phyloP scores from a whole-genome alignment of 1,284 basidiomycete species.

The Cryptococcus wingfieldii region DNA sequence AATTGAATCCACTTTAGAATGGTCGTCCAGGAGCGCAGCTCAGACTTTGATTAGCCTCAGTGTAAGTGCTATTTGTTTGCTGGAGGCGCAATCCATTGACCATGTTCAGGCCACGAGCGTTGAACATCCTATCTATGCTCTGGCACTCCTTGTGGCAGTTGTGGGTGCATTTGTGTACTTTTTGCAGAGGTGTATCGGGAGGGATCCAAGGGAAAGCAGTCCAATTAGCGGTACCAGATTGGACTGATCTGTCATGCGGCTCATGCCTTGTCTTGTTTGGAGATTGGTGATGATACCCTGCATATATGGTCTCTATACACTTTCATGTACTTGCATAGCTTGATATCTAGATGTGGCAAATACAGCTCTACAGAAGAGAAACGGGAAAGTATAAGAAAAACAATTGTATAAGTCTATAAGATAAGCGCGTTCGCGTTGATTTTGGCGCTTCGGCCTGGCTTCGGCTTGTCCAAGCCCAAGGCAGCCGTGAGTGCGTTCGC shows the following conservation, averaged over 20 bases:
- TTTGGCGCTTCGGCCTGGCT: no score
- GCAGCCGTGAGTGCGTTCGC: not conserved
- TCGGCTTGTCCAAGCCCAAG: not conserved
- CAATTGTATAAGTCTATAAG: no score
- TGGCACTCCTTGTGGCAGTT: constrained; percentile 30
- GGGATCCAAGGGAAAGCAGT: constrained; percentile 23
- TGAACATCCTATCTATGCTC: constrained; percentile 42
- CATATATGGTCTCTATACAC: constrained; percentile 7
- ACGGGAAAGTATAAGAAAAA: no score
- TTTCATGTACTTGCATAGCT: not conserved
- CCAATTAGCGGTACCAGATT: constrained; percentile 13
- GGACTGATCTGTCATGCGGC: constrained; percentile 19
- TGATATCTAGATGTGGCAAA: no score
- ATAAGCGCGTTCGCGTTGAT: no score
- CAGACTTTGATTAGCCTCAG: constrained; percentile 26
- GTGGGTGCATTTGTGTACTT: constrained; percentile 35
- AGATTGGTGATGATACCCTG: constrained; percentile 7
- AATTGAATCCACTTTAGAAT: constrained; percentile 41
- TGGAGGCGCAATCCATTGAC: constrained; percentile 7
- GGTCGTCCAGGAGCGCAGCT: constrained; percentile 39
- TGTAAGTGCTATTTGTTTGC: constrained; percentile 10
- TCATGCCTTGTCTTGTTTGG: not conserved
- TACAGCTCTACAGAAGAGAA: no score
- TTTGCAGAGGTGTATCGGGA: constrained; percentile 30
- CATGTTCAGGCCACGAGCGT: constrained; percentile 26